Conservation (phyloP, 73 alveolate species). For the Paramecium pentaurelia region DNA sequence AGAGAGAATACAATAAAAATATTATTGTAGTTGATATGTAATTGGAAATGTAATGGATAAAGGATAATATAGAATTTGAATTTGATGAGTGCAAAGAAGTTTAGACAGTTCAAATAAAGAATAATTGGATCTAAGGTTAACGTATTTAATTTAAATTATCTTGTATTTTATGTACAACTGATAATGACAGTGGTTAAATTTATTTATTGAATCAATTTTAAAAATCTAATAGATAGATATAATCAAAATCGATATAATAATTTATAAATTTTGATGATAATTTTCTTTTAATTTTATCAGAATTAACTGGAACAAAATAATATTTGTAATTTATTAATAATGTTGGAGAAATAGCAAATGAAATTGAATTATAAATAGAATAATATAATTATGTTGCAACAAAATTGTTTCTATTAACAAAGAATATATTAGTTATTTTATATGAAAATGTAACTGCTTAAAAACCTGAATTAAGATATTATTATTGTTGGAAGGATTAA, state of each 20-base stretch:
- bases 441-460: neutral
- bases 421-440: neutral
- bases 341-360: neutral
- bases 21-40: neutral
- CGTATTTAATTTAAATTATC: neutral
- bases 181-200: neutral
- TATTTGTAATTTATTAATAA: neutral
- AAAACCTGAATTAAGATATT: neutral
- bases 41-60: neutral
- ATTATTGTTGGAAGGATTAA: neutral
- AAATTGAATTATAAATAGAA: neutral
- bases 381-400: neutral
- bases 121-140: neutral
- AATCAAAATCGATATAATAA: neutral
- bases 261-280: neutral
- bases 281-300: neutral
- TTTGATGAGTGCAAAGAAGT: neutral
- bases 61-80: neutral
- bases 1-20: neutral
- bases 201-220: neutral
- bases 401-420: neutral
- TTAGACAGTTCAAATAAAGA: neutral
- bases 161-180: neutral
- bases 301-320: neutral
- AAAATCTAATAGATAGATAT: neutral